phyloP scores from a whole-genome alignment of 805 yeast genomes.

The Jamesozyma gamospora region DNA sequence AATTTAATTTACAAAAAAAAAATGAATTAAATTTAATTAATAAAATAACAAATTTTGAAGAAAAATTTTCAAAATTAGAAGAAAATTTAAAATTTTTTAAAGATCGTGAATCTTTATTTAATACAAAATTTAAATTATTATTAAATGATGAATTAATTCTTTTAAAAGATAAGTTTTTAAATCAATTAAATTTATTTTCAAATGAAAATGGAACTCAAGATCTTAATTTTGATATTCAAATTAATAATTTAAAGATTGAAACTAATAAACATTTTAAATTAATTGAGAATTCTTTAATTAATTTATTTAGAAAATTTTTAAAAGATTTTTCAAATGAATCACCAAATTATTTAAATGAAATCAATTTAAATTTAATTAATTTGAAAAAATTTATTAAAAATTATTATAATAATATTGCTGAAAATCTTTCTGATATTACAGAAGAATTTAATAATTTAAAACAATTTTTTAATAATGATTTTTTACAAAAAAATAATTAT shows the following conservation, averaged over 20 bases:
- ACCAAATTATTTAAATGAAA: conserved; percentile 14
- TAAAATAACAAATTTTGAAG: conserved; percentile 17
- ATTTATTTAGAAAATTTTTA: conserved; percentile 18
- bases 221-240: conserved; percentile 7
- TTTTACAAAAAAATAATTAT: conserved; percentile 24
- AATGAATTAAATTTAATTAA: conserved; percentile 13
- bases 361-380: conserved; percentile 12
- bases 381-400: conserved; percentile 11
- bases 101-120: conserved; percentile 13
- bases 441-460: conserved; percentile 26
- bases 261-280: conserved; percentile 9
- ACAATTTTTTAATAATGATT: conserved; percentile 22
- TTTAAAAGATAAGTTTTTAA: conserved; percentile 11
- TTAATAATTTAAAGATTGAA: conserved; percentile 15
- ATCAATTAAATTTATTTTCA: conserved; percentile 10
- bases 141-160: conserved; percentile 17
- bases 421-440: conserved; percentile 23
- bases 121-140: conserved; percentile 14
- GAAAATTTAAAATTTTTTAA: conserved; percentile 14
- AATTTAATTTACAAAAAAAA: conserved; percentile 16
- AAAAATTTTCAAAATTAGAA: conserved; percentile 15
- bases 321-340: conserved; percentile 16
- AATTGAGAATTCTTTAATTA: conserved; percentile 13
- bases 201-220: conserved; percentile 1
- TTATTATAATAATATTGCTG: conserved; percentile 15